A percentile compares a stretch with the other conserved stretches of the same genome.
These are phyloP conservation scores for Fusarium xylarioides DNA, from an alignment of 2,329 filamentous ascomycete genomes.

Conservation along the genomic window DNA sequence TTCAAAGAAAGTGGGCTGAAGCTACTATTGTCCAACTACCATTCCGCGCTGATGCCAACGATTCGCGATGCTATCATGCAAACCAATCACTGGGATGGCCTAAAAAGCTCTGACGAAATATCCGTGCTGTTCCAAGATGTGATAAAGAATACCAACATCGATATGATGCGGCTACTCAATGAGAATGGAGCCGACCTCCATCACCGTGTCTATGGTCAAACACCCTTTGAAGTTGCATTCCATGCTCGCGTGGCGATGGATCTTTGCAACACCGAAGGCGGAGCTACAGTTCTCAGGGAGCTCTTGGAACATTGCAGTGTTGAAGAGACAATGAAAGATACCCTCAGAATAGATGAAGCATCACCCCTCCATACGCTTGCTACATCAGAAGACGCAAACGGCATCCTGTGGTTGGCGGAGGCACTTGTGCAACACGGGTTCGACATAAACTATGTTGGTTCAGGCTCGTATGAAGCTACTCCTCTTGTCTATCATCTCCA, in stretches of 20 bases:
- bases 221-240: not conserved
- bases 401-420: not conserved
- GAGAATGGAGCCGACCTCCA: not conserved
- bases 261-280: not conserved
- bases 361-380: not conserved
- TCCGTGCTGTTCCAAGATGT: not conserved
- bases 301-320: too few species aligned
- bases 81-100: not conserved
- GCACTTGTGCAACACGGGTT: not conserved
- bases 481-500: not conserved
- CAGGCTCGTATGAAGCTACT: rapidly evolving
- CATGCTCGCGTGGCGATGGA: rapidly evolving
- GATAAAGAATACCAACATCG: not conserved
- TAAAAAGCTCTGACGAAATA: not conserved
- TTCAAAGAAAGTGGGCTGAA: not conserved
- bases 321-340: too few species aligned
- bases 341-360: too few species aligned
- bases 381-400: not conserved
- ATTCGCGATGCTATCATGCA: not conserved
- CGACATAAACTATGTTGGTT: not conserved
- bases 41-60: rapidly evolving
- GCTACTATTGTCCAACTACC: not conserved
- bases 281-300: not conserved
- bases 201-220: not conserved
- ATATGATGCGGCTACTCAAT: not conserved